Evolutionary conservation across 208 protist species (phyloP).

Genomic region (Leishmania braziliensis): DNA sequence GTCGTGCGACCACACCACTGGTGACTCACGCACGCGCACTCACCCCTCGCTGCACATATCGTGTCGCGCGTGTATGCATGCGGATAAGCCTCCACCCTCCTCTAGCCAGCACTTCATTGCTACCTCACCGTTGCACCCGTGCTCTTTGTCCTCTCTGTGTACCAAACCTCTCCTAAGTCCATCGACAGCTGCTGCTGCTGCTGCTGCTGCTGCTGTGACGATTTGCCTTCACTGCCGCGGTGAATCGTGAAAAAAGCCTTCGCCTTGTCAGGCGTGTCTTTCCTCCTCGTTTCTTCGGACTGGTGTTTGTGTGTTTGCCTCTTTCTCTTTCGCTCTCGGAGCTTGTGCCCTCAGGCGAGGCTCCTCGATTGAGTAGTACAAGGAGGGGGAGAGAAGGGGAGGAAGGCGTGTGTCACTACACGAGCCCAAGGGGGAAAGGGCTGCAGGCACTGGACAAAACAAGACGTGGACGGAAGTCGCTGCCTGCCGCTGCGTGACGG

Average conservation of each 20-base stretch:
- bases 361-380: background rate
- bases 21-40: background rate
- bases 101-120: background rate
- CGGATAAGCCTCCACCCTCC: background rate
- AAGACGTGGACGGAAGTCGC: background rate
- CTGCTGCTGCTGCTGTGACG: background rate
- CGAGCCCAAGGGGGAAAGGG: background rate
- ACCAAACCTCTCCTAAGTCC: background rate
- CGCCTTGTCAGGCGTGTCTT: background rate
- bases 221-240: background rate
- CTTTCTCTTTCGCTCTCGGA: background rate
- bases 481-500: background rate
- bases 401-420: background rate
- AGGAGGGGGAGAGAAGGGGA: background rate
- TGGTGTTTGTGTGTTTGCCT: background rate
- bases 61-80: background rate
- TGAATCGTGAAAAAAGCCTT: background rate
- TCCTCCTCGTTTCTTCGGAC: background rate
- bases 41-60: background rate
- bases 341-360: background rate
- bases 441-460: background rate
- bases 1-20: background rate
- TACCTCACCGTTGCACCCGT: background rate
- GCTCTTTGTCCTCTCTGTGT: background rate
- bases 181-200: background rate